Evolutionary conservation across 352 stramenopile species (phyloP).

Genomic region (Globisporangium perplexum): DNA sequence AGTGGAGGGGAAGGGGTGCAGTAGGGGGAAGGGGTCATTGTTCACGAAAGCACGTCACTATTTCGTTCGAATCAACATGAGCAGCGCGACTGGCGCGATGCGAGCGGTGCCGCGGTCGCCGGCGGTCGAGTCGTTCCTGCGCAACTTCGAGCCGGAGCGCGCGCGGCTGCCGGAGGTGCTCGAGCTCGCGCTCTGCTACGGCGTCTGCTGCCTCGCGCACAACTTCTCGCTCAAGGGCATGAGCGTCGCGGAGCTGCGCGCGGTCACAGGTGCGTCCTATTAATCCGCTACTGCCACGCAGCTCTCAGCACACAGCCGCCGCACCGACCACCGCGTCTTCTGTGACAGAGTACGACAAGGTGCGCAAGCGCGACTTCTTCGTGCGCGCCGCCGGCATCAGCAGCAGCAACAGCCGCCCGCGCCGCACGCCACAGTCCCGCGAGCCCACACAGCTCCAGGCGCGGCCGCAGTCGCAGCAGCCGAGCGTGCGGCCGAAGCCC

Average conservation of each 20-base stretch:
- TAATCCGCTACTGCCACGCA: too few relatives aligned
- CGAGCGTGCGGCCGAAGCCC: slow-evolving; percentile 43
- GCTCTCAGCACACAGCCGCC: too few relatives aligned
- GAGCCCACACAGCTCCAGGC: too few relatives aligned
- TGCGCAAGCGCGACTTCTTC: slow-evolving; percentile 53
- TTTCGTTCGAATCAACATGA: too few relatives aligned
- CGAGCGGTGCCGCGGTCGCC: slow-evolving; percentile 5
- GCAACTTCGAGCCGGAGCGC: slow-evolving; percentile 57
- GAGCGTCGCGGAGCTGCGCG: slow-evolving; percentile 48
- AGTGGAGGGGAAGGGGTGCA: too few relatives aligned
- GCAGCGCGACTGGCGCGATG: not conserved
- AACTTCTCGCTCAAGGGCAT: slow-evolving; percentile 63
- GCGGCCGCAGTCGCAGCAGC: not conserved
- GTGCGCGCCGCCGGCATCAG: slow-evolving; percentile 34
- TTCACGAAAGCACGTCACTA: too few relatives aligned
- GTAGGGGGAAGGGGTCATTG: too few relatives aligned
- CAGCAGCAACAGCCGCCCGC: not conserved
- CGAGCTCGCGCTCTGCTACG: slow-evolving; percentile 68
- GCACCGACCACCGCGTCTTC: too few relatives aligned
- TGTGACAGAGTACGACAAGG: slow-evolving; percentile 32
- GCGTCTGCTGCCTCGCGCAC: slow-evolving; percentile 56
- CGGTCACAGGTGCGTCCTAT: slow-evolving; percentile 52
- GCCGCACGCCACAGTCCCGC: not conserved
- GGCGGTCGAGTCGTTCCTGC: slow-evolving; percentile 58
- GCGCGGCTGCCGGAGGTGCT: slow-evolving; percentile 49